phyloP scores from a whole-genome alignment of 2,329 filamentous ascomycete genomes.

The Cucurbitaria berberidis region DNA sequence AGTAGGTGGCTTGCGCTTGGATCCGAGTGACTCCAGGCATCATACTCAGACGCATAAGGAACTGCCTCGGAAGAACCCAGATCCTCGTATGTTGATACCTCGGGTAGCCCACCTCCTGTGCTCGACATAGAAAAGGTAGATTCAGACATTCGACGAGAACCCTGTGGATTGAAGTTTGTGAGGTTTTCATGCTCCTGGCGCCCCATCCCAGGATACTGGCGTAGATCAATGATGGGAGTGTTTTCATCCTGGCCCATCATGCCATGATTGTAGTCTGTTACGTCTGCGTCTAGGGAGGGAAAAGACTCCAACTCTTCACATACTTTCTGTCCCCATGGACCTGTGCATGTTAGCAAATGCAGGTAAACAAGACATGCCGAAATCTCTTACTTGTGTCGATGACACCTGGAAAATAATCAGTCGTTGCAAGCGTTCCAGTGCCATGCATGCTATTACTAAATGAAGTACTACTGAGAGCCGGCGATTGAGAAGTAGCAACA shows the following conservation, averaged over 20 bases:
- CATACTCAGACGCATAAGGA: slow-evolving; percentile 66
- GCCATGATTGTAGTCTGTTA: slow-evolving; percentile 46
- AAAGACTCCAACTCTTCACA: slow-evolving; percentile 49
- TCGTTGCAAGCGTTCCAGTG: slow-evolving; percentile 25
- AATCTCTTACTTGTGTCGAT: slow-evolving; percentile 48
- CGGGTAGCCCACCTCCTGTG: slow-evolving; percentile 61
- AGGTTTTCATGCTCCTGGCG: slow-evolving; percentile 41
- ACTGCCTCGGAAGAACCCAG: slow-evolving; percentile 72
- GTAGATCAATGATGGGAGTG: slow-evolving; percentile 49
- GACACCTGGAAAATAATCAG: slow-evolving; percentile 45
- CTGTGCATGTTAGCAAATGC: slow-evolving; percentile 33
- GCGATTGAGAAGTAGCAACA: slow-evolving; percentile 29
- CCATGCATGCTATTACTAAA: slow-evolving; percentile 31
- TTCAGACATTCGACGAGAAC: slow-evolving; percentile 70
- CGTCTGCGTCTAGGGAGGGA: slow-evolving; percentile 48
- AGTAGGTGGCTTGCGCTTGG: slow-evolving; percentile 69
- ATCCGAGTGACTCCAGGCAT: slow-evolving; percentile 69
- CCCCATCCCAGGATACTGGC: slow-evolving; percentile 44
- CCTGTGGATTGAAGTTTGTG: slow-evolving; percentile 52
- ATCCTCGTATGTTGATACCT: slow-evolving; percentile 74
- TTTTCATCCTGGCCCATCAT: slow-evolving; percentile 49
- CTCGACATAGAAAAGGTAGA: slow-evolving; percentile 77
- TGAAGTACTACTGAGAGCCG: slow-evolving; percentile 26
- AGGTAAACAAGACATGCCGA: neutral
- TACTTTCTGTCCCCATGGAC: slow-evolving; percentile 49